Evolutionary conservation across 176 grass and related monocot species (phyloP), one percentile per base, ranked within the genome.

Genomic region (Oryza coarctata): DNA sequence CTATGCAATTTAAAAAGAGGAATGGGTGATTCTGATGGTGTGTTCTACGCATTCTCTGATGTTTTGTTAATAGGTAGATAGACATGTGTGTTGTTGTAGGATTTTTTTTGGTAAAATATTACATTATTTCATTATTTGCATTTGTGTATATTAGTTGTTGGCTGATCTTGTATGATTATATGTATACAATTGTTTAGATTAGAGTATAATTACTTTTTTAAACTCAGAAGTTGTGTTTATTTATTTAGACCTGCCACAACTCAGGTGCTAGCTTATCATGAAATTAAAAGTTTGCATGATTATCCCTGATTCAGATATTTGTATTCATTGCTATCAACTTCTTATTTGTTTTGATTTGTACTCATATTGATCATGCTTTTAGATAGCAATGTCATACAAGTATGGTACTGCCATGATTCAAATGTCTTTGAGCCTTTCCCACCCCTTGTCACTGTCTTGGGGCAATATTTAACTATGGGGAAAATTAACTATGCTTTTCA

Each of bases 261-360:
- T 60, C 55, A 60, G 22, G 7, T 22, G 52, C 52, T 58, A 58
- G 12, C 25, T 61, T 29, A 34, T 77, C 4, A 20, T 74, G 31
- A 78, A 44, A 1, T 61, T 12, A 41, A 39, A 78, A 45, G 0
- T 61, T 23, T 68, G 13, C 44, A 76, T 47, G 27, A 27, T 35
- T 66, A 30, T 35, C 7, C 3, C 3, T 36, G 34, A 79, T 63
- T 74, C 61, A 68, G 60, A 88, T 87, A 52, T 52, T 44, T 66
- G 1, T 45, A 62, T 50, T 10, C 33, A 13, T 68, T 79, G 47
- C 30, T 60, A 34, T 32, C 22, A 50, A 31, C 41, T 82, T 17
- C 8, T 18, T 57, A 75, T 73, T 66, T 28, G 22, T 68, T 34
- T 60, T 32, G 55, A 43, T 33, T 44, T 17, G 11, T 30, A 12